Evolutionary conservation across 441 rosid genomes (phyloP).

Genomic region (Viola pubescens): DNA sequence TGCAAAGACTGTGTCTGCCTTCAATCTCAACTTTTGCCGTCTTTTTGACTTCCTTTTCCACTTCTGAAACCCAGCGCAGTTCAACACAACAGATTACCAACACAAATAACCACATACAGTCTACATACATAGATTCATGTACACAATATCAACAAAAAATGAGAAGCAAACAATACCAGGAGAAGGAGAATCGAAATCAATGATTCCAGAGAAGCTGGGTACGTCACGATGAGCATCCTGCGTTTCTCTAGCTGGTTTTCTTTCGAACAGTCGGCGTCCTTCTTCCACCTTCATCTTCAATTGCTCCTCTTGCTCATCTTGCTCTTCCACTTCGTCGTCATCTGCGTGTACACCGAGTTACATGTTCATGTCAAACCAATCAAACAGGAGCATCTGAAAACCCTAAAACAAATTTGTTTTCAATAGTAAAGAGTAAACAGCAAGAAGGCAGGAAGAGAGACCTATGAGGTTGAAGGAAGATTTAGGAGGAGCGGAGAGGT

Average conservation of each 20-base stretch:
- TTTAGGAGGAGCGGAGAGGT: conserved; percentile 51
- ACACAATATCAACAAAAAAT: no score
- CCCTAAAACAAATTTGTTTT: not conserved
- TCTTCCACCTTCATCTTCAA: not conserved
- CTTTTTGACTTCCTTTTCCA: conserved; percentile 15
- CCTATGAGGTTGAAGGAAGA: conserved; percentile 20
- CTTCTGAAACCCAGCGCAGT: not conserved
- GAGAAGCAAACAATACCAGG: not conserved
- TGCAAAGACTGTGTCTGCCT: conserved; percentile 76
- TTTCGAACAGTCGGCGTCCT: not conserved
- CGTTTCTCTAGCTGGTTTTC: not conserved
- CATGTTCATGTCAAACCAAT: conserved; percentile 1
- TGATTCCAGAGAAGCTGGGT: not conserved
- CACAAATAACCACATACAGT: not conserved
- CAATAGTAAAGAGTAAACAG: not conserved
- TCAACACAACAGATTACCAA: not conserved
- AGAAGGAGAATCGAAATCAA: not conserved
- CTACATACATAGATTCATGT: not conserved
- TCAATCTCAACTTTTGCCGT: conserved; percentile 44
- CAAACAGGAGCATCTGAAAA: conserved; percentile 1
- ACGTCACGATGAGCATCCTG: not conserved
- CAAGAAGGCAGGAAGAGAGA: conserved; percentile 10
- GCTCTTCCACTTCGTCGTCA: not conserved
- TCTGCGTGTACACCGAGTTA: conserved; percentile 16
- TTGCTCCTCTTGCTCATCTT: not conserved